These are phyloP conservation scores for Neurospora sp. DNA, from an alignment of 495 filamentous ascomycete genomes.

Conservation along the genomic window DNA sequence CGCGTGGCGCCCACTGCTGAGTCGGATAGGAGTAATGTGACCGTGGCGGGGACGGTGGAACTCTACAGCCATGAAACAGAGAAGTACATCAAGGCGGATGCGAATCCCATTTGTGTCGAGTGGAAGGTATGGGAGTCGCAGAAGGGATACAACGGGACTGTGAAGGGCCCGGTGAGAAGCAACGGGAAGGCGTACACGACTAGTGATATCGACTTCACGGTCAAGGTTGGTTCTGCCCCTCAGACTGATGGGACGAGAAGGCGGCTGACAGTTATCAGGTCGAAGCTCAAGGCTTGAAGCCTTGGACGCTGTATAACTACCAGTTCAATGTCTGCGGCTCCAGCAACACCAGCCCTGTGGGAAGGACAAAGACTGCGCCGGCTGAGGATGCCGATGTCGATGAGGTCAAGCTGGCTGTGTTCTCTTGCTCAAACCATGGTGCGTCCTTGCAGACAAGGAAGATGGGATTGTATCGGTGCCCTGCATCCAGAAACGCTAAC, in stretches of 20 bases:
- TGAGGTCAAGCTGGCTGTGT: slow-evolving; percentile 38
- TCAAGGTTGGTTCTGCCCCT: slow-evolving; percentile 32
- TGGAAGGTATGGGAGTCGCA: slow-evolving; percentile 27
- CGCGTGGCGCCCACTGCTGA: slow-evolving; percentile 41
- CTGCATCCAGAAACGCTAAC: slow-evolving; percentile 8
- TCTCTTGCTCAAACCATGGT: slow-evolving; percentile 45
- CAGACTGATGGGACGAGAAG: neutral
- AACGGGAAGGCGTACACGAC: slow-evolving; percentile 48
- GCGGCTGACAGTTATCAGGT: slow-evolving; percentile 27
- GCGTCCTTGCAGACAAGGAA: slow-evolving; percentile 4
- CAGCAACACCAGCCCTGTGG: slow-evolving; percentile 33
- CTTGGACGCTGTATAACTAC: slow-evolving; percentile 47
- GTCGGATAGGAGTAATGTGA: slow-evolving; percentile 43
- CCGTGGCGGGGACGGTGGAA: slow-evolving; percentile 42
- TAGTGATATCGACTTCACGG: slow-evolving; percentile 56
- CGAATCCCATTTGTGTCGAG: slow-evolving; percentile 47
- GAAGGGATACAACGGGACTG: slow-evolving; percentile 20
- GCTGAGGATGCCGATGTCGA: slow-evolving; percentile 22
- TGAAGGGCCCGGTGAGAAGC: slow-evolving; percentile 29
- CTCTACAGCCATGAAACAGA: slow-evolving; percentile 49
- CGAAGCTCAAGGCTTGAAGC: slow-evolving; percentile 45
- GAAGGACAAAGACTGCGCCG: slow-evolving; percentile 45
- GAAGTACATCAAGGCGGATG: slow-evolving; percentile 39
- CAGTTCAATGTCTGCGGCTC: slow-evolving; percentile 43
- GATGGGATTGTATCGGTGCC: neutral